Conservation (phyloP, 306 rosid genomes). For the Sesbania bispinosa region DNA sequence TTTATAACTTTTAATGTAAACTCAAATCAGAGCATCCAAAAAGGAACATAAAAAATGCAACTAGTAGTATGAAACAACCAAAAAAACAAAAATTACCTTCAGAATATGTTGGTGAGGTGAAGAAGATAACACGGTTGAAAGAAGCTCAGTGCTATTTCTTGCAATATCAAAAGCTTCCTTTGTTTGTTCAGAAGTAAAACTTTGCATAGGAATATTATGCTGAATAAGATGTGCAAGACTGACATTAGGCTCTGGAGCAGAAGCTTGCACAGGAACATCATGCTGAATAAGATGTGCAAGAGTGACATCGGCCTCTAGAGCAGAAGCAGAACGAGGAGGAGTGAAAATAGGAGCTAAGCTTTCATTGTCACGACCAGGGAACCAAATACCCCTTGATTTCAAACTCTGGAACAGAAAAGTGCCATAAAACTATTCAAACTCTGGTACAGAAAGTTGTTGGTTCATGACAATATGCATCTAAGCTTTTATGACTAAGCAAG, state of each 20-base stretch:
- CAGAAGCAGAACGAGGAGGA: conserved; percentile 53
- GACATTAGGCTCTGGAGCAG: too few species aligned
- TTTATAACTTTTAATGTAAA: too few species aligned
- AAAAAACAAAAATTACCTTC: conserved; percentile 45
- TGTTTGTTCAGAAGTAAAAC: conserved; percentile 57
- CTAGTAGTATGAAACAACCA: neutral
- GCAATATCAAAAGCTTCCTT: conserved; percentile 87
- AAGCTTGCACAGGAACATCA: too few species aligned
- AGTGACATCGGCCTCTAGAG: conserved; percentile 38
- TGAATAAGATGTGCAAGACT: too few species aligned
- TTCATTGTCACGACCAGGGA: conserved; percentile 83
- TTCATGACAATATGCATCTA: neutral
- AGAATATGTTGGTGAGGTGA: conserved; percentile 60
- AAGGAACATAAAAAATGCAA: neutral
- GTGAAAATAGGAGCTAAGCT: conserved; percentile 75
- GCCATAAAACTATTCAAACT: neutral
- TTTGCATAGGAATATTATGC: conserved; percentile 35
- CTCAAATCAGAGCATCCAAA: neutral
- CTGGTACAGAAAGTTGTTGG: neutral
- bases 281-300: conserved; percentile 41
- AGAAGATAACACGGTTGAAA: conserved; percentile 64
- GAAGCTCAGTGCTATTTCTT: conserved; percentile 77
- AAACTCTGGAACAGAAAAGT: conserved; percentile 59
- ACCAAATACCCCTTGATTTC: conserved; percentile 75
- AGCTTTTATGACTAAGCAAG: neutral